These are phyloP conservation scores for Phytophthora idaei DNA, from an alignment of 352 stramenopile genomes.

Conservation along the genomic window DNA sequence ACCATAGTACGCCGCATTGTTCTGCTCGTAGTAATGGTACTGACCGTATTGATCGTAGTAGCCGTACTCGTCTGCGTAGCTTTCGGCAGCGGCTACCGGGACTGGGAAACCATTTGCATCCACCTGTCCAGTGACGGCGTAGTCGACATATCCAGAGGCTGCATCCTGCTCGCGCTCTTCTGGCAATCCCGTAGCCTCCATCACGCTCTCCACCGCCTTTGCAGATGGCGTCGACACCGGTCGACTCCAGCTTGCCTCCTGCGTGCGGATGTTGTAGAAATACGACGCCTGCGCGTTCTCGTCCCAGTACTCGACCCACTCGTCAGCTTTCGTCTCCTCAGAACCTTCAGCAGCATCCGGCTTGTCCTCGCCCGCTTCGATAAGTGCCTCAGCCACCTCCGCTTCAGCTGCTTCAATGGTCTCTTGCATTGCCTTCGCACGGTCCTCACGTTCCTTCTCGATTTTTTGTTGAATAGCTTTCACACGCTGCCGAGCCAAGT, in stretches of 20 bases:
- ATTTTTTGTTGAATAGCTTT: slow-evolving; percentile 67
- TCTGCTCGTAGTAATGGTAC: slow-evolving; percentile 85
- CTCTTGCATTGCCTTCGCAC: slow-evolving; percentile 59
- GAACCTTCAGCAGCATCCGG: slow-evolving; percentile 12
- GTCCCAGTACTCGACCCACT: slow-evolving; percentile 93
- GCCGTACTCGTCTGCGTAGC: slow-evolving; percentile 76
- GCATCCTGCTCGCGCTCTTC: slow-evolving; percentile 19
- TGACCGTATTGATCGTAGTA: slow-evolving; percentile 84
- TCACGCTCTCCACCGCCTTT: slow-evolving; percentile 46
- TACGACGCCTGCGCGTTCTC: slow-evolving; percentile 89
- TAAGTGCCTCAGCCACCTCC: slow-evolving; percentile 53
- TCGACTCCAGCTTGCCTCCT: slow-evolving; percentile 87
- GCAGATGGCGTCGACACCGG: slow-evolving; percentile 47
- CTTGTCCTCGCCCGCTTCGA: slow-evolving; percentile 20
- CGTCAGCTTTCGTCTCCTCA: slow-evolving; percentile 37
- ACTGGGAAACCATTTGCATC: slow-evolving; percentile 42
- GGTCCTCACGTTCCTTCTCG: slow-evolving; percentile 64
- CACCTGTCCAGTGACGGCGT: slow-evolving; percentile 41
- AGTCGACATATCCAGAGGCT: slow-evolving; percentile 41
- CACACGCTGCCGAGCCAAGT: slow-evolving; percentile 59
- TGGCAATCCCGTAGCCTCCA: slow-evolving; percentile 32
- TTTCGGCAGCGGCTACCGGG: slow-evolving; percentile 17
- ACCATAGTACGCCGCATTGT: slow-evolving; percentile 43
- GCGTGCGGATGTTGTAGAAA: slow-evolving; percentile 89
- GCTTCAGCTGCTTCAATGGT: slow-evolving; percentile 65